phyloP scores from a whole-genome alignment of 306 rosid genomes.

The Lathyrus tuberosus region DNA sequence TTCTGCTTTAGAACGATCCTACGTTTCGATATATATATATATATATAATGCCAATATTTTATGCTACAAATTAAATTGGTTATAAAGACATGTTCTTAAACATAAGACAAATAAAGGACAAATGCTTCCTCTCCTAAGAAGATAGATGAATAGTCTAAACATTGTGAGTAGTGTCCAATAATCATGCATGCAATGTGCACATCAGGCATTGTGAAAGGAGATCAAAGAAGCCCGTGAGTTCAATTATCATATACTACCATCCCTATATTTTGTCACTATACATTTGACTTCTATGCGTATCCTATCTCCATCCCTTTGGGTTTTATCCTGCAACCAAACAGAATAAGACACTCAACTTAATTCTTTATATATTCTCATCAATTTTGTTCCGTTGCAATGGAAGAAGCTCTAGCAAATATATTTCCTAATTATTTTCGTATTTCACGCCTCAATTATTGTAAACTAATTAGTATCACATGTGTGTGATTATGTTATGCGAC shows the following conservation, averaged over 20 bases:
- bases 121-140: not conserved
- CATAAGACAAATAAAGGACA: not conserved
- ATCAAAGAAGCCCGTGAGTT: conserved; percentile 32
- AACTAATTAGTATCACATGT: not conserved
- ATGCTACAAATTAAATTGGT: too few species aligned
- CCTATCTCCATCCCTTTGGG: not conserved
- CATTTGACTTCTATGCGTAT: conserved; percentile 28
- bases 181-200: not conserved
- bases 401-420: not conserved
- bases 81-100: too few species aligned
- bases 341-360: conserved; percentile 36
- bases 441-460: not conserved
- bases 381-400: conserved; percentile 20
- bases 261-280: not conserved
- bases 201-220: not conserved
- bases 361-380: not conserved
- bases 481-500: not conserved
- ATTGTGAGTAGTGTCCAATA: too few species aligned
- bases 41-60: too few species aligned
- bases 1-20: too few species aligned
- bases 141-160: too few species aligned
- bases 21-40: too few species aligned
- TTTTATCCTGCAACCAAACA: conserved; percentile 38
- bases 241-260: not conserved
- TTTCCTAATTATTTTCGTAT: too few species aligned